A percentile compares a stretch with the other conserved stretches of the same genome.
These are phyloP conservation scores for Aspergillus hortae DNA, from an alignment of 2,329 filamentous ascomycete species.

Conservation along the genomic window DNA sequence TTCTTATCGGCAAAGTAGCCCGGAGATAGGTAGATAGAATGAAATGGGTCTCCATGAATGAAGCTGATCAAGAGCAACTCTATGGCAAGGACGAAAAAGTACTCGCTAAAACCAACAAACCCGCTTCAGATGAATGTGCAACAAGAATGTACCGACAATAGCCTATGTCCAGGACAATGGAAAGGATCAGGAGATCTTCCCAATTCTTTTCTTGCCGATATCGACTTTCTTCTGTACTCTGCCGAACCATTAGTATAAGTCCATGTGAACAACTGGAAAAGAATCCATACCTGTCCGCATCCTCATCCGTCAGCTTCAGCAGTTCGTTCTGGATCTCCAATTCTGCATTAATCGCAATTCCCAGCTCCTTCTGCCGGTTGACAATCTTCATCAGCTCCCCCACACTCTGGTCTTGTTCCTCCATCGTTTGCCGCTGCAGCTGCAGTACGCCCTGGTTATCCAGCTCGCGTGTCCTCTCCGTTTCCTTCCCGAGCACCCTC, in stretches of 20 bases:
- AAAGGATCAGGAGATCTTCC: constrained; percentile 41
- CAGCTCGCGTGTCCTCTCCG: constrained; percentile 58
- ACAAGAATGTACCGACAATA: not conserved
- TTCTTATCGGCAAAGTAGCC: constrained; percentile 4
- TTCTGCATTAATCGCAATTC: constrained; percentile 61
- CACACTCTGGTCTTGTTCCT: constrained; percentile 59
- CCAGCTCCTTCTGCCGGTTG: constrained; percentile 58
- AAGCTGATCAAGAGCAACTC: not conserved
- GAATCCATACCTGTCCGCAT: constrained; percentile 46
- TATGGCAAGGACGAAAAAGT: not conserved
- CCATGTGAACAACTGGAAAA: not conserved
- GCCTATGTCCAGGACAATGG: not conserved
- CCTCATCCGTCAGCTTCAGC: constrained; percentile 56
- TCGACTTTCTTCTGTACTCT: constrained; percentile 46
- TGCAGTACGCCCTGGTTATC: constrained; percentile 64
- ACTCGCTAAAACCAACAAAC: no score
- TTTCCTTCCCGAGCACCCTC: constrained; percentile 54
- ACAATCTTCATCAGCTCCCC: constrained; percentile 58
- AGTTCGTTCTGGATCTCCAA: constrained; percentile 60
- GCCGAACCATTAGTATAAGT: constrained; percentile 15
- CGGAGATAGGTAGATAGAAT: not conserved
- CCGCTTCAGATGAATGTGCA: not conserved
- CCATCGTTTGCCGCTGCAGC: constrained; percentile 60
- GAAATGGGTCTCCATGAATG: not conserved
- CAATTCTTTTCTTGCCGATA: constrained; percentile 46